Percentiles rank a stretch among this genome's conserved stretches.
Evolutionary conservation across 148 eudicot genomes (phyloP).

Genomic region (Salicornia ramosissima): DNA sequence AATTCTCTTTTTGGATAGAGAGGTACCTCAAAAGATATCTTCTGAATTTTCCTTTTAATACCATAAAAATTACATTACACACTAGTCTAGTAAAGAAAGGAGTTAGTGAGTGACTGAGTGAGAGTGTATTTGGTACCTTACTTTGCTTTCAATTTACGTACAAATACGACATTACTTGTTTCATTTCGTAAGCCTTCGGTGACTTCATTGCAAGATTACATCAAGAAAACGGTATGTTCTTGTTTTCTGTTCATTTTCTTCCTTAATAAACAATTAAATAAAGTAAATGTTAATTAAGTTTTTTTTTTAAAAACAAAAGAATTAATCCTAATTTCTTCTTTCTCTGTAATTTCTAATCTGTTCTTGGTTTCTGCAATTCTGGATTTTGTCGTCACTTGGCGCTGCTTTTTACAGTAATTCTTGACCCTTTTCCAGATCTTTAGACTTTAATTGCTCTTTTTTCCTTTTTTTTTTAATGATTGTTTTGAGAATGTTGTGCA

Average conservation of each 20-base stretch:
- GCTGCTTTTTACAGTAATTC: not conserved
- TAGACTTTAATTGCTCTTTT: not conserved
- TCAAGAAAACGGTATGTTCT: not conserved
- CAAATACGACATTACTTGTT: not conserved
- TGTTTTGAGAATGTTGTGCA: not conserved
- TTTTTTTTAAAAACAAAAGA: too few relatives aligned
- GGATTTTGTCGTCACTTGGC: not conserved
- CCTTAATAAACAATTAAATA: not conserved
- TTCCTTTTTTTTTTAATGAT: not conserved
- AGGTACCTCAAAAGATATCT: too few relatives aligned
- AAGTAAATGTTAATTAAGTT: not conserved
- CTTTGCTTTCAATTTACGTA: slow-evolving; percentile 34
- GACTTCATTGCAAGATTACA: slow-evolving; percentile 17
- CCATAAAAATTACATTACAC: too few relatives aligned
- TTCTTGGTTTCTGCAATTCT: not conserved
- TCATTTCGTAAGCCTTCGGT: not conserved
- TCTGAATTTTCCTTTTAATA: too few relatives aligned
- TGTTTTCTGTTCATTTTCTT: not conserved
- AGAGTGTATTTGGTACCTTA: slow-evolving; percentile 20
- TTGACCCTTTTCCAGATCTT: not conserved
- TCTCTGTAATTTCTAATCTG: not conserved
- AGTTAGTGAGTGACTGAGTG: too few relatives aligned
- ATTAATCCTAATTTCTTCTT: not conserved
- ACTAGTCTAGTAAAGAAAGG: too few relatives aligned
- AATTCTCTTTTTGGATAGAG: too few relatives aligned